These are phyloP conservation scores for Apophysomyces ossiformis DNA, from an alignment of 371 early-diverging fungal genomes.

Conservation along the genomic window DNA sequence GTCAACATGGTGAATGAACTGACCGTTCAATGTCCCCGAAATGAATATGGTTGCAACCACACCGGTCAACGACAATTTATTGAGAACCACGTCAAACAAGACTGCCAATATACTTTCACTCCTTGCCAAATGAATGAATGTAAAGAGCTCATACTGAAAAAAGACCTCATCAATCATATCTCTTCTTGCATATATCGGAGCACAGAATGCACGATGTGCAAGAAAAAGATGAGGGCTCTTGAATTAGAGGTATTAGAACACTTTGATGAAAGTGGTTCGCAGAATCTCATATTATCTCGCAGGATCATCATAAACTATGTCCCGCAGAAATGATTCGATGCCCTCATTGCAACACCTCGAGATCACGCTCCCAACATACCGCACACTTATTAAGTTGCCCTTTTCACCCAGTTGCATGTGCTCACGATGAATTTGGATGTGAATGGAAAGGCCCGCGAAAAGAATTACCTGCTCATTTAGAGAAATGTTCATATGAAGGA, in stretches of 20 bases:
- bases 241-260: conserved; percentile 49
- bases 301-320: conserved; percentile 66
- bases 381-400: conserved; percentile 61
- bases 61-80: conserved; percentile 66
- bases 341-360: conserved; percentile 59
- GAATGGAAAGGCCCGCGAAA: conserved; percentile 62
- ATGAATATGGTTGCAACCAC: conserved; percentile 60
- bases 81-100: conserved; percentile 57
- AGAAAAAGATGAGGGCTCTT: conserved; percentile 49
- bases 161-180: conserved; percentile 59
- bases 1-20: conserved; percentile 75
- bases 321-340: conserved; percentile 64
- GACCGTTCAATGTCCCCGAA: conserved; percentile 60
- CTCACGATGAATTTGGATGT: conserved; percentile 63
- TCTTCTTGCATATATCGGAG: conserved; percentile 62
- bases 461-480: conserved; percentile 43
- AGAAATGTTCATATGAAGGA: conserved; percentile 63
- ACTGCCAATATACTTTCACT: conserved; percentile 62
- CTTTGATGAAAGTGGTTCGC: neutral
- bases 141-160: conserved; percentile 57
- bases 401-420: conserved; percentile 53
- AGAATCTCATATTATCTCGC: neutral
- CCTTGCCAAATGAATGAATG: conserved; percentile 67
- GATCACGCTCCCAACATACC: conserved; percentile 52
- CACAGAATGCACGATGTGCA: conserved; percentile 68